phyloP scores from a whole-genome alignment of 176 grass and related monocot species.

The Musa beccarii region DNA sequence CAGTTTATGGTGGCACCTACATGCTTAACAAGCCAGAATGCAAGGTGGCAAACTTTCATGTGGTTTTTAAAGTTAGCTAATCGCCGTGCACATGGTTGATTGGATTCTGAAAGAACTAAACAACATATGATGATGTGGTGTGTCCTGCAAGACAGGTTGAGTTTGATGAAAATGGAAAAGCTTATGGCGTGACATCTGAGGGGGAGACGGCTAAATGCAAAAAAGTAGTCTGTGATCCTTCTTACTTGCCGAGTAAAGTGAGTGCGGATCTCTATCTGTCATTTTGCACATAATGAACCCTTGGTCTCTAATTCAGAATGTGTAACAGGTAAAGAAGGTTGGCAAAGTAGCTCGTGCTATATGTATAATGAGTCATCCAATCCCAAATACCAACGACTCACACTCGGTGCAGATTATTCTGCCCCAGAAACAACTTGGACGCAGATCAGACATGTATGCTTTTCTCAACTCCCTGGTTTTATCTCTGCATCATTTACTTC shows the following conservation, averaged over 20 bases:
- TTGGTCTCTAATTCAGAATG: not conserved
- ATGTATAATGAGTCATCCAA: conserved; percentile 96
- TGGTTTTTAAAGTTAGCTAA: too few species aligned
- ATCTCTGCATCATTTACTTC: too few species aligned
- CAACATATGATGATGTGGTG: not conserved
- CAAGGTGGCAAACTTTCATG: conserved; percentile 44
- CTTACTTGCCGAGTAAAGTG: conserved; percentile 88
- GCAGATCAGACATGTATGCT: conserved; percentile 89
- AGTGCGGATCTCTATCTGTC: not conserved
- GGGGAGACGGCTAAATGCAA: conserved; percentile 88
- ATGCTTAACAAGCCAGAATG: conserved; percentile 98
- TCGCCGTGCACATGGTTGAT: too few species aligned
- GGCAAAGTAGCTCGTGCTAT: conserved; percentile 82
- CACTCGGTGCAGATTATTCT: conserved; percentile 97
- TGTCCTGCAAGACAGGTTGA: conserved; percentile 47
- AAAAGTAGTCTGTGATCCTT: conserved; percentile 92
- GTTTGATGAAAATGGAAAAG: conserved; percentile 73
- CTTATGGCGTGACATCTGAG: conserved; percentile 85
- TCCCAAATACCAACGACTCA: conserved; percentile 74
- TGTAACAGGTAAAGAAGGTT: conserved; percentile 74
- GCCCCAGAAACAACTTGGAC: conserved; percentile 81
- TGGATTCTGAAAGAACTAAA: not conserved
- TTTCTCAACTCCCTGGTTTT: not conserved
- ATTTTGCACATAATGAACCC: not conserved
- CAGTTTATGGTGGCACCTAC: conserved; percentile 98